Evolutionary conservation across 2,329 filamentous ascomycete species (phyloP), one percentile per base, ranked within the genome.

Genomic region (Fonsecaea nubica): DNA sequence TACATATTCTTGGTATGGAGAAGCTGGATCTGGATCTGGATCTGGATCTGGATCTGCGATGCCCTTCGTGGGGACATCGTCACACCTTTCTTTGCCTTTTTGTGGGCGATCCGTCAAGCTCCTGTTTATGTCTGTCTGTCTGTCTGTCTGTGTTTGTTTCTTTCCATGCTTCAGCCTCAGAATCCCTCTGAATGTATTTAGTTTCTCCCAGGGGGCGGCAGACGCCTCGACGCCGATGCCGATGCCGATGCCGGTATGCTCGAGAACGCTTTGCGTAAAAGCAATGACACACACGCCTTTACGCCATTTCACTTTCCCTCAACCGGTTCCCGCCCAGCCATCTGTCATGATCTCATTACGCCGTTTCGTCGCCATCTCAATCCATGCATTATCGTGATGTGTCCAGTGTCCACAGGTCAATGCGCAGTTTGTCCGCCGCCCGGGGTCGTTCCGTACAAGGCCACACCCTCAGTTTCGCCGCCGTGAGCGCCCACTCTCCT

Each of bases 381-480:
- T 54, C 25, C 10, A 15, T 48, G 25, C 40, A 10, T 25, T 25
- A 3, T 50, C 15, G 30, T 61, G 58, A 30, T 30, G 25, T 25
- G 25, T 25, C 25, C 25, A 3, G 25, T 25, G 25, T 32, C 4
- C 18, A n/a, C 25, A 10, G n/a, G 18, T 52, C 45, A 61, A 25
- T 18, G 21, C 25, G 57, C 57, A 33, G 58, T 32, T 10, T 53
- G 58, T 9, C 57, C 40, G 36, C 52, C 32, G 32, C 10, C 40
- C 1, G 45, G 33, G 5, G 52, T 40, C 12, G 21, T 25, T 15
- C 35, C 48, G 32, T 59, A 57, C 45, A 64, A 48, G 6, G 42
- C 57, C 45, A 64, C 62, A 32, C 62, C 62, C 55, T 64, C 56
- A 35, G 35, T 36, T 12, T 64, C 54, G 7, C 38, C 62, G n/a